phyloP scores from a whole-genome alignment of 2,329 filamentous ascomycete species.

The Diplodia intermedia region DNA sequence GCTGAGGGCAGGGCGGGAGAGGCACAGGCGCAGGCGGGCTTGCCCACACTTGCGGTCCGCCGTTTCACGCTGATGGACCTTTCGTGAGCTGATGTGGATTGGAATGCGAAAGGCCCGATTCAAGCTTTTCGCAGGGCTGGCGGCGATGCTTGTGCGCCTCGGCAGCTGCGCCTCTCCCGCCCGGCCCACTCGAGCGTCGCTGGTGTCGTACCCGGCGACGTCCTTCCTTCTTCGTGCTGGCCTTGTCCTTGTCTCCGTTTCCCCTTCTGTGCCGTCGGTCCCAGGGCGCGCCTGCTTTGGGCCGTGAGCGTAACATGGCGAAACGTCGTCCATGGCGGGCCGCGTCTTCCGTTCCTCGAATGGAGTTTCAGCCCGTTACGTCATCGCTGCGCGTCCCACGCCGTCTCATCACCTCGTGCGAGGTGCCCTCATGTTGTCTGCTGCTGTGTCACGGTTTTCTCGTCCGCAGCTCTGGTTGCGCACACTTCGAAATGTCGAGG shows the following conservation, averaged over 20 bases:
- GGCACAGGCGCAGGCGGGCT: neutral
- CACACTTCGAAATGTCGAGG: too few species aligned
- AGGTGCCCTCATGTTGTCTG: neutral
- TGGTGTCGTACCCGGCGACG: neutral
- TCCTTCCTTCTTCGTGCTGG: neutral
- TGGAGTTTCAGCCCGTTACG: neutral
- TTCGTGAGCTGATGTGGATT: conserved; percentile 7
- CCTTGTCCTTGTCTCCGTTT: neutral
- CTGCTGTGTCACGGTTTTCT: neutral
- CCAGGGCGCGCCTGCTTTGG: neutral
- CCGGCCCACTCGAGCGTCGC: neutral
- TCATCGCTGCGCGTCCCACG: neutral
- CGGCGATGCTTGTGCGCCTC: conserved; percentile 22
- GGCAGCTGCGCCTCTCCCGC: conserved; percentile 15
- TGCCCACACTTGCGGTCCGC: neutral
- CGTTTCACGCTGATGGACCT: neutral
- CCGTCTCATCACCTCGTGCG: neutral
- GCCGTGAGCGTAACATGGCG: neutral
- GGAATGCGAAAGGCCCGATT: conserved; percentile 18
- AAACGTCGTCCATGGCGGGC: neutral
- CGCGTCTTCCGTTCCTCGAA: neutral
- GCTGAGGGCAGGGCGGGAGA: neutral
- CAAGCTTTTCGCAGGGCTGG: conserved; percentile 28
- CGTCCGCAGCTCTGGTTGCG: neutral
- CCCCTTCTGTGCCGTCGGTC: neutral